These are phyloP conservation scores for Aspergillus leporis DNA, from an alignment of 495 filamentous ascomycete species.

Conservation along the genomic window DNA sequence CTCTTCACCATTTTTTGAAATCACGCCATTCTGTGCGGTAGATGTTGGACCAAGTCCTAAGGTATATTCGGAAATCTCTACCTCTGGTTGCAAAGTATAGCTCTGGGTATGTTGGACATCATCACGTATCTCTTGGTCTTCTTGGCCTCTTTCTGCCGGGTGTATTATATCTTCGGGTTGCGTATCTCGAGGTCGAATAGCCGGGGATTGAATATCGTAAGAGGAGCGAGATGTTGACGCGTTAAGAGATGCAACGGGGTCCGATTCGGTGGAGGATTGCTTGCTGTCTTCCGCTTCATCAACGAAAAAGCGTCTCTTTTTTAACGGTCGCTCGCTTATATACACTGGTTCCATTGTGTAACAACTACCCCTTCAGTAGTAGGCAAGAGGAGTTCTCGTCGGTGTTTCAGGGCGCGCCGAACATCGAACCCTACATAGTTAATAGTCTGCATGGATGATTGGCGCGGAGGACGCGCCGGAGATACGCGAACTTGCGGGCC, in stretches of 20 bases:
- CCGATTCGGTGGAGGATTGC: slow-evolving; percentile 7
- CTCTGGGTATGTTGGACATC: neutral
- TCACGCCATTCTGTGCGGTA: neutral
- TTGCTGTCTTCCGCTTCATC: slow-evolving; percentile 43
- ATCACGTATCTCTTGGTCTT: neutral
- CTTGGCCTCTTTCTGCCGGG: neutral
- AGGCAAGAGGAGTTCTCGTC: neutral
- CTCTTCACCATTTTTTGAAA: neutral
- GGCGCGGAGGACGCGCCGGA: neutral
- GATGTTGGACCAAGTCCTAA: neutral
- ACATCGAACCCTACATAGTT: neutral
- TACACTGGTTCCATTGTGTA: slow-evolving; percentile 55
- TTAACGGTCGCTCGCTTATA: slow-evolving; percentile 63
- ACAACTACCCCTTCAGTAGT: neutral
- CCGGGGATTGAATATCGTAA: neutral
- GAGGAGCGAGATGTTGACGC: slow-evolving; percentile 23
- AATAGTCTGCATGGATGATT: neutral
- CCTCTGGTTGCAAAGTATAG: neutral
- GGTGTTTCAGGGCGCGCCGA: neutral
- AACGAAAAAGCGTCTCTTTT: slow-evolving; percentile 80
- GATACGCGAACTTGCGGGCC: slow-evolving; percentile 2
- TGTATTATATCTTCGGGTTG: neutral
- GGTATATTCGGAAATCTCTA: neutral
- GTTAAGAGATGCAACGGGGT: slow-evolving; percentile 15
- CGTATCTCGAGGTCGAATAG: neutral